Evolutionary conservation across 306 rosid species (phyloP).

Genomic region (Carpinus viminea): DNA sequence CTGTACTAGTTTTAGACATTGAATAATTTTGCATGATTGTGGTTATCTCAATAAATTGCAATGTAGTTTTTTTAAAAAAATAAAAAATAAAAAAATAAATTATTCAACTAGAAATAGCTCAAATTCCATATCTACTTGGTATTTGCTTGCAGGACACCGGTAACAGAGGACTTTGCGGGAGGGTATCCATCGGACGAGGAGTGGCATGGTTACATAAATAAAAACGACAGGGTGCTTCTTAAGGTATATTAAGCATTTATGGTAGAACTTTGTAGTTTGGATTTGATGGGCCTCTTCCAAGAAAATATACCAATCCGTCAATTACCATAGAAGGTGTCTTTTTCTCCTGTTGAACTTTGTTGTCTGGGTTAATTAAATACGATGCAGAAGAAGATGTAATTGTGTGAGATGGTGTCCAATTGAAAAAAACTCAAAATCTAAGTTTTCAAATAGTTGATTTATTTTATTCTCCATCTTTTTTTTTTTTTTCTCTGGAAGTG

Average conservation of each 20-base stretch:
- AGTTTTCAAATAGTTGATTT: background rate
- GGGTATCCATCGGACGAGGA: conserved; percentile 84
- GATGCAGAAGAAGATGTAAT: background rate
- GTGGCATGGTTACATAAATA: conserved; percentile 95
- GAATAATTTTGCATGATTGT: background rate
- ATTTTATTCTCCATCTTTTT: no score
- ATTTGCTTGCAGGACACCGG: conserved; percentile 60
- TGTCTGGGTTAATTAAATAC: background rate
- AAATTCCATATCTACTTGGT: background rate
- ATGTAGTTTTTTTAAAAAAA: background rate
- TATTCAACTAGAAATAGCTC: background rate
- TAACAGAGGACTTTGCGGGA: conserved; percentile 54
- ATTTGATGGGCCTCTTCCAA: background rate
- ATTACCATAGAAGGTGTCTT: background rate
- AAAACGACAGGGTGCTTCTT: conserved; percentile 90
- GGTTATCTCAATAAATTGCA: background rate
- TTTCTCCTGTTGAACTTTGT: background rate
- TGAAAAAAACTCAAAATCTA: background rate
- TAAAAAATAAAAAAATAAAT: no score
- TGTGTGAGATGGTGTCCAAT: background rate
- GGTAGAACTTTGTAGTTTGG: background rate
- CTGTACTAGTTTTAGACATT: background rate
- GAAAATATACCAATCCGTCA: background rate
- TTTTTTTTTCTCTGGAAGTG: no score
- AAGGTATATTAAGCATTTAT: conserved; percentile 46